Evolutionary conservation across 179 eudicot species (phyloP).

Genomic region (Spergularia azorica): DNA sequence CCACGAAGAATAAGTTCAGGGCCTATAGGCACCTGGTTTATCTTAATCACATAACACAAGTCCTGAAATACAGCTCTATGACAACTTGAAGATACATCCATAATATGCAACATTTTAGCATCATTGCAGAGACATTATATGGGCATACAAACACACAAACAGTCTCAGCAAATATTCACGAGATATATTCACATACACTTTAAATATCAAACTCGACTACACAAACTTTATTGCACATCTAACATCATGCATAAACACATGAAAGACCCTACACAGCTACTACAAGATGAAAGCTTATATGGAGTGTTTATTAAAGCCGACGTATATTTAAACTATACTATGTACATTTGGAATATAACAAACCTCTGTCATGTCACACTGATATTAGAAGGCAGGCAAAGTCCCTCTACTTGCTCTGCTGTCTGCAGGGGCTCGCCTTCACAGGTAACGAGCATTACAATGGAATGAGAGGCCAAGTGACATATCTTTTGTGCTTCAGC

Average conservation of each 20-base stretch:
- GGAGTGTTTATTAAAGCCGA: conserved; percentile 6
- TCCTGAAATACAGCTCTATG: too few relatives aligned
- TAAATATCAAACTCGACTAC: not conserved
- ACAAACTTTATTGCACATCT: conserved; percentile 17
- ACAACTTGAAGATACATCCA: too few relatives aligned
- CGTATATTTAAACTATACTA: conserved; percentile 19
- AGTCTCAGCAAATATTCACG: not conserved
- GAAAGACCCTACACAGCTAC: not conserved
- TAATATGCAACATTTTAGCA: too few relatives aligned
- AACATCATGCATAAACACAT: conserved; percentile 6
- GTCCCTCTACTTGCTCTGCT: conserved; percentile 38
- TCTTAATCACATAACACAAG: too few relatives aligned
- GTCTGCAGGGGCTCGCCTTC: conserved; percentile 18
- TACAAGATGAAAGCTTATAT: not conserved
- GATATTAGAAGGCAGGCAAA: conserved; percentile 58
- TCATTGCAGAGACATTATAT: too few relatives aligned
- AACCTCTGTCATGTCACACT: conserved; percentile 29
- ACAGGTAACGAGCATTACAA: conserved; percentile 47
- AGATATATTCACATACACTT: not conserved
- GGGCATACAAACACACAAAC: too few relatives aligned
- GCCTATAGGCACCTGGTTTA: too few relatives aligned
- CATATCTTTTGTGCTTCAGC: conserved; percentile 46
- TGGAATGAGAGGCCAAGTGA: conserved; percentile 31
- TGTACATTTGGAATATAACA: conserved; percentile 8
- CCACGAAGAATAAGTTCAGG: too few relatives aligned